Base-by-base conservation (phyloP, 1,284 basidiomycete species). In the Cryptococcus maquisensis region DNA sequence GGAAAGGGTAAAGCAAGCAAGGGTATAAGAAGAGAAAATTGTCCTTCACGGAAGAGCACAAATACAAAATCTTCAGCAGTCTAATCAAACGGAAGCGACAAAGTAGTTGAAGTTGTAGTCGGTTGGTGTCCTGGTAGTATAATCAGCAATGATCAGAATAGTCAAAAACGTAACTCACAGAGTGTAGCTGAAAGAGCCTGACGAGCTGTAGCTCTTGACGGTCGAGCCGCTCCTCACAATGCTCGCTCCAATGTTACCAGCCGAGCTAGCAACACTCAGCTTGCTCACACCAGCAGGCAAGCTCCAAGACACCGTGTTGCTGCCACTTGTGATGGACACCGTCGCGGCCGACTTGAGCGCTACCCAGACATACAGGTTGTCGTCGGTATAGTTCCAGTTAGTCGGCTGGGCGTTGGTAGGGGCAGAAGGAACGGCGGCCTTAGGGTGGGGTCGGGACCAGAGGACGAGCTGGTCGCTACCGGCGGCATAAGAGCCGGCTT, bases 401-500 rank as follows among this genome's bases (percentile, higher is more conserved):
- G 61, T 59, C 0, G 76, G 76, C 36, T 61, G 56, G 9, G 59
- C 51, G 35, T 66, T 66, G 4, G 62, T 56, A 23, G 75, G 74
- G 13, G 57, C 45, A 3, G 60, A 56, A 72, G 67, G 8, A 47
- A 53, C 3, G 86, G 86, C 32, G 32, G 77, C 67, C 50, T 79
- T 79, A 7, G 86, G 79, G 63, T 90, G 88, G 9, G 87, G 83
- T 54, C 88, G 81, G 39, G 84, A 81, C 85, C 86, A 89, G 74
- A 89, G 78, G 62, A 84, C 76, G 54, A 90, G 76, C 61, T 81
- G 77, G 71, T 90, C 88, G 64, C 82, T 78, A 59, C 87, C 79
- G 5, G 75, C 37, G 10, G 87, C 86, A 65, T 82, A 86, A 4
- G 69, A 60, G 37, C 88, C 88, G 6, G 82, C 86, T 78, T 89